Conservation (phyloP, 768 basidiomycete genomes). For the Artomyces pyxidatus region DNA sequence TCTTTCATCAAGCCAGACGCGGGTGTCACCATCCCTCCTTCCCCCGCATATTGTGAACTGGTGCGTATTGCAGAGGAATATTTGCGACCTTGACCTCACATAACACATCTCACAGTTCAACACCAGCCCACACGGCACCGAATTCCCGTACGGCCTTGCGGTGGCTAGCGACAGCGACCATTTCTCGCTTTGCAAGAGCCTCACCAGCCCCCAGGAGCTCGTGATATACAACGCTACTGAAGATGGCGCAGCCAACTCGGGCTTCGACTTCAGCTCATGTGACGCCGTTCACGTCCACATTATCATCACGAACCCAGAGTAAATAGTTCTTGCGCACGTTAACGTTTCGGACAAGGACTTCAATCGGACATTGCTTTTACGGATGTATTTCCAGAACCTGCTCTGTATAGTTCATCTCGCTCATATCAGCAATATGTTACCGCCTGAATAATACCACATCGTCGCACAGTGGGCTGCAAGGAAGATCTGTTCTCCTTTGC, state of each 20-base stretch:
- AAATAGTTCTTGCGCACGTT: too few relatives aligned
- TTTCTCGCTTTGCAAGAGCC: neutral
- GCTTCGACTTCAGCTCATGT: neutral
- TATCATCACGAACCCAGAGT: too few relatives aligned
- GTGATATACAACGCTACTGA: neutral
- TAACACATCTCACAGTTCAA: too few relatives aligned
- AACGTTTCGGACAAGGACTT: too few relatives aligned
- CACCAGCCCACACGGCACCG: neutral
- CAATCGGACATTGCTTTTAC: too few relatives aligned
- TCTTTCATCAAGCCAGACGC: neutral
- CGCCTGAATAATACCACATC: too few relatives aligned
- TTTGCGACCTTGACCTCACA: too few relatives aligned
- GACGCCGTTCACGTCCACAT: neutral
- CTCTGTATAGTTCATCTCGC: too few relatives aligned
- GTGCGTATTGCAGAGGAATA: neutral
- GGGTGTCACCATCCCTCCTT: neutral
- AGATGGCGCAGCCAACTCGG: neutral
- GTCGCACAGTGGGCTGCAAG: too few relatives aligned
- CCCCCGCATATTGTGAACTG: conserved; percentile 2
- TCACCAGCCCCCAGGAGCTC: neutral
- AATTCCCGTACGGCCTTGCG: neutral
- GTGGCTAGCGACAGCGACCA: neutral
- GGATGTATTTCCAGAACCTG: too few relatives aligned
- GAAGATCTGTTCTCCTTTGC: too few relatives aligned
- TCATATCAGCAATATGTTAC: too few relatives aligned